Evolutionary conservation across 768 basidiomycete species (phyloP), one percentile per base, ranked within the genome.

Genomic region (Russula dissimulans): DNA sequence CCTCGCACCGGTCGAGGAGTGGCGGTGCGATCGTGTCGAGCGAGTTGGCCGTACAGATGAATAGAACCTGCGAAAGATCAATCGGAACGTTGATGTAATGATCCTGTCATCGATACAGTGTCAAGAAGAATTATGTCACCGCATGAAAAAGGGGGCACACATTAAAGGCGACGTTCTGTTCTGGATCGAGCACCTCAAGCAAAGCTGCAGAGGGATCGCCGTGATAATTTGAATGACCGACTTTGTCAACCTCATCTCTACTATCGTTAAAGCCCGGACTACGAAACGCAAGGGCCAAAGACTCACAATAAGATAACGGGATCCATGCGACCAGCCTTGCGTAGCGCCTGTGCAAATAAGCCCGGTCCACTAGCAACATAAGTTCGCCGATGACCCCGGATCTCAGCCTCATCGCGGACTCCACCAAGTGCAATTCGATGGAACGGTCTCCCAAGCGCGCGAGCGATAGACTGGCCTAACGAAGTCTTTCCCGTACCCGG

Each of bases 401-500:
- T 86, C 70, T 88, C 87, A 0, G 91, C 94, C 71, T 97, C 95
- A 67, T 97, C 94, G 3, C 94, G 79, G 8, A 97, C 91, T 34
- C 95, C 94, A 11, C 94, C 94, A 0, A 97, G 79, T 1, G 91
- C 87, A 63, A 97, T 94, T 11, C 94, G 84, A 67, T 95, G 88
- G 79, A 95, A 97, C 2, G 92, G 91, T 46, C 93, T 76, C 29
- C 80, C 79, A 9, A 97, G 78, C 0, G 91, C 87, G 44, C 84
- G 84, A 3, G 94, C 94, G 32, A 97, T 81, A 0, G 89, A 91
- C 65, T 89, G 87, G 0, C 94, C 94, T 2, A 97, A 83, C 1
- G 90, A 92, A 0, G 93, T 97, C 73, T 95, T 95, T 38, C 91
- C 93, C 0, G 86, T 88, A 3, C 93, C 93, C 0, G 94, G 93